These are phyloP conservation scores for Solanum hybrid DNA, from an alignment of 305 asterid genomes.

Conservation along the genomic window DNA sequence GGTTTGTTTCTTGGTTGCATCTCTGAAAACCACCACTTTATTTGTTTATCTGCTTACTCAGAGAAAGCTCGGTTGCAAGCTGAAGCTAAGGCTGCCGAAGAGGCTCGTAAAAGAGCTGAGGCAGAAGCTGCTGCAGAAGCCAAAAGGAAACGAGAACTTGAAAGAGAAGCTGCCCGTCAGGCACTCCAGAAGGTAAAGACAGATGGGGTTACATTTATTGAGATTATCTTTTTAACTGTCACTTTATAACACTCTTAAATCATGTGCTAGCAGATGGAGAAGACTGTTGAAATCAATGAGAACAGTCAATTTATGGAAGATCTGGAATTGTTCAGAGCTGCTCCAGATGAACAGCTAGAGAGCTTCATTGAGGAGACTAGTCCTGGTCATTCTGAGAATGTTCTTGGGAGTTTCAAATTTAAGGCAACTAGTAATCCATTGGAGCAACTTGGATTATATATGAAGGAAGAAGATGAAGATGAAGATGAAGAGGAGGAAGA, in stretches of 20 bases:
- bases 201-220: not conserved
- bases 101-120: conserved; percentile 71
- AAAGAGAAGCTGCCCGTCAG: conserved; percentile 92
- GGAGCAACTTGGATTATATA: conserved; percentile 86
- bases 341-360: conserved; percentile 40
- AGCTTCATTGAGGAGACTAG: conserved; percentile 58
- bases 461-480: conserved; percentile 74
- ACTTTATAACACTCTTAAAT: not conserved
- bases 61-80: conserved; percentile 93
- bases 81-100: conserved; percentile 96
- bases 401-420: conserved; percentile 65
- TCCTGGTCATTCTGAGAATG: conserved; percentile 58
- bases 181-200: conserved; percentile 29
- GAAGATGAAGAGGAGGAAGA: conserved; percentile 65
- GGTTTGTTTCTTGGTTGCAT: not conserved
- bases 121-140: conserved; percentile 80
- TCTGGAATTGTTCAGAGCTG: conserved; percentile 61
- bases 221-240: not conserved
- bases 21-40: not conserved
- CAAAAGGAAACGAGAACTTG: conserved; percentile 65
- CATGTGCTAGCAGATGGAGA: conserved; percentile 52
- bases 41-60: conserved; percentile 16
- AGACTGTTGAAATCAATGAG: conserved; percentile 83
- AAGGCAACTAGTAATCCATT: conserved; percentile 56
- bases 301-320: conserved; percentile 61